These are phyloP conservation scores for Aspergillus bombycis DNA, from an alignment of 2,329 filamentous ascomycete genomes.

Conservation along the genomic window DNA sequence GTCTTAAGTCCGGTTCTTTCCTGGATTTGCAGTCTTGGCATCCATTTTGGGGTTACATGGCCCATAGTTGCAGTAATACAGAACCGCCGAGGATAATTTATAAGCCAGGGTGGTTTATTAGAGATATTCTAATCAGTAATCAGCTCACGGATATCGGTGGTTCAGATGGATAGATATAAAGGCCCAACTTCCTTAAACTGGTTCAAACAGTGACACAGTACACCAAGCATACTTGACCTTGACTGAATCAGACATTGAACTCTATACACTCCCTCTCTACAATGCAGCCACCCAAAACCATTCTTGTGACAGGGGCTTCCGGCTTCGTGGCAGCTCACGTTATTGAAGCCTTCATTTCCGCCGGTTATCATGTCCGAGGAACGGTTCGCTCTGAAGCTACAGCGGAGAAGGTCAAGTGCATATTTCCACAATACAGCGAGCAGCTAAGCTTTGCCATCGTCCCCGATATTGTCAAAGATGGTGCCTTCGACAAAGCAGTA, in stretches of 20 bases:
- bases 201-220: no score
- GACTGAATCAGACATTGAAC: no score
- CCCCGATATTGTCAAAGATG: neutral
- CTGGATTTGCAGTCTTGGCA: neutral
- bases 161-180: no score
- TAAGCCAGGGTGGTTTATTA: no score
- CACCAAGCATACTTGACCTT: no score
- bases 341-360: neutral
- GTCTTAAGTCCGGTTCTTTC: neutral
- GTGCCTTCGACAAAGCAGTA: neutral
- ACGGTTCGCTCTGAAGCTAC: neutral
- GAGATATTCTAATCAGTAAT: no score
- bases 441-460: neutral
- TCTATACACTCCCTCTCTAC: neutral
- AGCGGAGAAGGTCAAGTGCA: neutral
- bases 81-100: no score
- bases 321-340: neutral
- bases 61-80: no score
- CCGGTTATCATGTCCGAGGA: neutral
- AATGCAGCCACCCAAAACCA: neutral
- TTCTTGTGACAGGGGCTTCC: neutral
- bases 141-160: accelerated
- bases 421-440: neutral
- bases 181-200: no score
- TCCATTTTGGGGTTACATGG: neutral